Base-by-base conservation (phyloP, 2,329 filamentous ascomycete genomes). In the Elsinoe ampelina region DNA sequence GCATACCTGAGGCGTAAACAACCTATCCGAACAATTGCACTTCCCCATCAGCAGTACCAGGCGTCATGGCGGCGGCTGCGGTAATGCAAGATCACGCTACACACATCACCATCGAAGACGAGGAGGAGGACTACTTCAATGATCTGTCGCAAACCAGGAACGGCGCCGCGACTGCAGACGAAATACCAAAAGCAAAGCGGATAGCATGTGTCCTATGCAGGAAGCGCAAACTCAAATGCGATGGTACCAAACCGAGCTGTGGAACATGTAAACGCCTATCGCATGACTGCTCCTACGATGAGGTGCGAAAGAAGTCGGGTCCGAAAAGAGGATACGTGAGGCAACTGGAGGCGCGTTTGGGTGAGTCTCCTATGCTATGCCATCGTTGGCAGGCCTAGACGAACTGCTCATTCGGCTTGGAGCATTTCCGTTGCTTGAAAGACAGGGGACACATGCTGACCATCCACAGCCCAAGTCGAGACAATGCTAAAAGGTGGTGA, bases 241-340 rank as follows among this genome's bases (percentile, higher is more conserved):
- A 96, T 69, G 90, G 90, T 36, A 75, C 80, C 55, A 84, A 87
- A 61, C 91, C 91, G 19, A 89, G 86, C 63, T 95, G 91, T 69
- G 89, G 86, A 65, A 95, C 90, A 22, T 96, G 91, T 71, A 84
- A 87, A 32, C 80, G 91, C n/a, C 75, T 95, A 52, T 85, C 87
- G 42, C 91, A 96, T 71, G 81, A 85, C 57, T 95, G 91, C 73
- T 84, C 87, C 60, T 95, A 95, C 68, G 90, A 95, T 68, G 90
- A 95, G 74, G 86, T 92, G 64, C 82, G 91, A 68, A 88, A 89
- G 73, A 95, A 95, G 81, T 95, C 90, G 70, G 91, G 91, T 2
- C 91, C 91, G 2, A 95, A 95, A 76, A 81, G 91, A 68, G 91
- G 91, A 64, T 95, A 96, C 69, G 91, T 95, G 60, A 95, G 95